These are phyloP conservation scores for Castanopsis chinensis DNA, from an alignment of 306 rosid species.

Conservation along the genomic window DNA sequence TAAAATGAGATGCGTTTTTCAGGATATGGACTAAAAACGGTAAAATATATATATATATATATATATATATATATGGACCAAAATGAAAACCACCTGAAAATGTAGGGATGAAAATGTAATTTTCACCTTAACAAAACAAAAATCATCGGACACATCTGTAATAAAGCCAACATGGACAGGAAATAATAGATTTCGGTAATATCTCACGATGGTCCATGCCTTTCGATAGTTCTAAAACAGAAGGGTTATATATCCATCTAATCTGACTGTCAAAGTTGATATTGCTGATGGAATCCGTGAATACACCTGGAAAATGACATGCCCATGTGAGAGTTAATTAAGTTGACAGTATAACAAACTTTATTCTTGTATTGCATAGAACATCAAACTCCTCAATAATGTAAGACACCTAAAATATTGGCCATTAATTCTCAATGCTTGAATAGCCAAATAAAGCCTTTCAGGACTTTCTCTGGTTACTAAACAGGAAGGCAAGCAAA, in stretches of 20 bases:
- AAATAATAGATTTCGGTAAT: conserved; percentile 8
- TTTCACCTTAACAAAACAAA: not conserved
- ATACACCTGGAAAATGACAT: conserved; percentile 56
- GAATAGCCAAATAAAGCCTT: not conserved
- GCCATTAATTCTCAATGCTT: conserved; percentile 14
- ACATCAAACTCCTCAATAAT: conserved; percentile 86
- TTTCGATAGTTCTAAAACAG: conserved; percentile 68
- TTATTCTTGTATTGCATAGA: conserved; percentile 94
- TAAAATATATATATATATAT: too few species aligned
- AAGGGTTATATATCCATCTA: conserved; percentile 33
- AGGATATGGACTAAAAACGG: too few species aligned
- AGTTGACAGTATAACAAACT: conserved; percentile 59
- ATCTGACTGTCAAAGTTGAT: conserved; percentile 72
- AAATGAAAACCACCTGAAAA: too few species aligned
- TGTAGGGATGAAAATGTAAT: too few species aligned
- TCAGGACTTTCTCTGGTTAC: not conserved
- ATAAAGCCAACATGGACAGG: conserved; percentile 15
- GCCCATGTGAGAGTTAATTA: conserved; percentile 1
- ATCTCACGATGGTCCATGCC: conserved; percentile 51
- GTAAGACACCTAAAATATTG: conserved; percentile 64
- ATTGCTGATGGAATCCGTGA: conserved; percentile 72
- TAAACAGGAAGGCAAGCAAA: not conserved
- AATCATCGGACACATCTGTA: conserved; percentile 12
- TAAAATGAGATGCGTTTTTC: too few species aligned
- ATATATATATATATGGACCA: too few species aligned